These are phyloP conservation scores for Saccharomycopsis selenospora DNA, from an alignment of 805 yeast species.

Conservation along the genomic window DNA sequence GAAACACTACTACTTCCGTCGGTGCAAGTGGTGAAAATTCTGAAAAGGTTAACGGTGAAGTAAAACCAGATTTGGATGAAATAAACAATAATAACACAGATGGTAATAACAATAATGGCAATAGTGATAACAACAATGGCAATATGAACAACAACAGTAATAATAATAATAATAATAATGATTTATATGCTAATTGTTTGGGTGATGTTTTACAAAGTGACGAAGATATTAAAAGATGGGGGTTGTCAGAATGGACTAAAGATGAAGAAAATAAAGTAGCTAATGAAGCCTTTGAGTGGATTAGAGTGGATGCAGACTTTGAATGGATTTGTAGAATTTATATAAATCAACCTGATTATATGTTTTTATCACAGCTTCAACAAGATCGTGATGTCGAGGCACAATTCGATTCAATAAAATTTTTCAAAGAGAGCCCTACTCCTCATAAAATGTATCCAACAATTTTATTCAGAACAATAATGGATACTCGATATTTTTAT, in stretches of 20 bases:
- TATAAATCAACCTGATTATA: slow-evolving; percentile 86
- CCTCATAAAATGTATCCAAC: slow-evolving; percentile 67
- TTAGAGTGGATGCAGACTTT: slow-evolving; percentile 93
- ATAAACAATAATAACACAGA: slow-evolving; percentile 24
- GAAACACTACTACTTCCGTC: slow-evolving; percentile 11
- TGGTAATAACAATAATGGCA: slow-evolving; percentile 19
- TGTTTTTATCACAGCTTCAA: slow-evolving; percentile 89
- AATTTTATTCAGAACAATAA: slow-evolving; percentile 64
- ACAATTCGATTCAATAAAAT: slow-evolving; percentile 74
- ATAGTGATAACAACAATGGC: slow-evolving; percentile 23
- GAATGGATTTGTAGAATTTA: slow-evolving; percentile 88
- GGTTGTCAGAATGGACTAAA: slow-evolving; percentile 57
- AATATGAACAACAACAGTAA: slow-evolving; percentile 21
- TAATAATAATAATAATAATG: slow-evolving; percentile 27
- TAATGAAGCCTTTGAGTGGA: slow-evolving; percentile 94
- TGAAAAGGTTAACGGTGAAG: slow-evolving; percentile 22
- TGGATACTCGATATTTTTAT: slow-evolving; percentile 81
- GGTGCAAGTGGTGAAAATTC: slow-evolving; percentile 10
- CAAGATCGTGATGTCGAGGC: slow-evolving; percentile 97
- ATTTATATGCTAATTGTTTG: slow-evolving; percentile 44
- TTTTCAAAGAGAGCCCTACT: slow-evolving; percentile 53
- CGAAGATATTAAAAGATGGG: slow-evolving; percentile 64
- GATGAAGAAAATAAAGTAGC: slow-evolving; percentile 62
- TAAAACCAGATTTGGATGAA: too few species aligned
- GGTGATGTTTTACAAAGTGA: slow-evolving; percentile 71